A percentile compares a stretch with the other conserved stretches of the same genome.
phyloP scores from a whole-genome alignment of 1,139 yeast species.

The Sugiyamaella novakii region DNA sequence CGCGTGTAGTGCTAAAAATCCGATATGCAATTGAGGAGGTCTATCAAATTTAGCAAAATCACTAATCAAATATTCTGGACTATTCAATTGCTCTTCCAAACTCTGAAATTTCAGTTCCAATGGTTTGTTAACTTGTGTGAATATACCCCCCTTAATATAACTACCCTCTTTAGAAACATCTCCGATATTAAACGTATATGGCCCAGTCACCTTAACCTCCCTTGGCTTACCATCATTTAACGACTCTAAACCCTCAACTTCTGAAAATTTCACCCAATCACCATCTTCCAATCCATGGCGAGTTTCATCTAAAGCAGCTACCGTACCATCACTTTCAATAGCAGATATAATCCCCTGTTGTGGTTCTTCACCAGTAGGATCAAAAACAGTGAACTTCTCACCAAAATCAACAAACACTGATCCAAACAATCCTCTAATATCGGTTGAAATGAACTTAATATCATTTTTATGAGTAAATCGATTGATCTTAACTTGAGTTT shows the following conservation, averaged over 20 bases:
- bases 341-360: conserved; percentile 82
- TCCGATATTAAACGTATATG: conserved; percentile 82
- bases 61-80: conserved; percentile 79
- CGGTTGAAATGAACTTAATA: conserved; percentile 81
- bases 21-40: conserved; percentile 86
- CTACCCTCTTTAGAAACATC: conserved; percentile 57
- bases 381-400: conserved; percentile 72
- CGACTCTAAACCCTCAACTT: conserved; percentile 66
- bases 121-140: conserved; percentile 91
- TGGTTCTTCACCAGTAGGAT: conserved; percentile 93
- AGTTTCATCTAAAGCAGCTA: conserved; percentile 86
- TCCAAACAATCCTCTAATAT: conserved; percentile 86
- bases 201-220: conserved; percentile 85
- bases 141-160: conserved; percentile 82
- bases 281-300: conserved; percentile 96
- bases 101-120: conserved; percentile 61
- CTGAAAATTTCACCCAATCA: conserved; percentile 83
- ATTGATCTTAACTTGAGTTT: conserved; percentile 75
- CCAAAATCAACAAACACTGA: conserved; percentile 91
- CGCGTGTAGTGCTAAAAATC: conserved; percentile 84
- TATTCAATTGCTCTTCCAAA: conserved; percentile 60
- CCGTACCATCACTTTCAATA: conserved; percentile 86
- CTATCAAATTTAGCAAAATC: conserved; percentile 95
- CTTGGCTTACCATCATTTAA: conserved; percentile 73
- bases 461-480: conserved; percentile 69